Evolutionary conservation across 371 early-diverging fungal species (phyloP).

Genomic region (Mortierella sp.): DNA sequence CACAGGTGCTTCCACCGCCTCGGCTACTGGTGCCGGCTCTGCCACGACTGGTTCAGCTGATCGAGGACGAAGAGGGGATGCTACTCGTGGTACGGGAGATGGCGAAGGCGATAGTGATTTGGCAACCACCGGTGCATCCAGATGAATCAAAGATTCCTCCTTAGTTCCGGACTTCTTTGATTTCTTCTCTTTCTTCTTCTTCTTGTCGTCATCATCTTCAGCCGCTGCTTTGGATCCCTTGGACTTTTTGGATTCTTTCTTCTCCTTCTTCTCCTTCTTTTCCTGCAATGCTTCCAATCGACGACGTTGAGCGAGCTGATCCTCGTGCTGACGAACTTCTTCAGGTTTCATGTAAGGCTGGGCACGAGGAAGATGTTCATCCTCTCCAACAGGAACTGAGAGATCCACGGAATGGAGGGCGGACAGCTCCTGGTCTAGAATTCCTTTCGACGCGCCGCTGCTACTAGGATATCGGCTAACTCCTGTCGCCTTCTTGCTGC

Average conservation of each 20-base stretch:
- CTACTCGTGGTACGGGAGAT: not conserved
- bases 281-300: constrained; percentile 48
- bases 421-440: constrained; percentile 55
- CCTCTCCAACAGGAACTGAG: constrained; percentile 66
- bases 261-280: constrained; percentile 41
- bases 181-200: constrained; percentile 28
- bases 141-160: constrained; percentile 24
- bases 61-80: constrained; percentile 8
- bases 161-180: constrained; percentile 36
- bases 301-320: constrained; percentile 61
- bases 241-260: constrained; percentile 52
- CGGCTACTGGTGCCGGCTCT: too few relatives aligned
- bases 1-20: constrained; percentile 12
- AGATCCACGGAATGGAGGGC: constrained; percentile 69
- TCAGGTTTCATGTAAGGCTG: constrained; percentile 73
- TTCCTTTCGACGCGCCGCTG: constrained; percentile 52
- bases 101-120: constrained; percentile 15
- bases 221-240: constrained; percentile 54
- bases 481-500: constrained; percentile 6
- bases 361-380: constrained; percentile 70
- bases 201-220: constrained; percentile 18
- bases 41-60: constrained; percentile 25
- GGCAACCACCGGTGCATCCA: constrained; percentile 15
- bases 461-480: constrained; percentile 18
- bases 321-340: constrained; percentile 66